Conservation (phyloP, 2,329 filamentous ascomycete genomes). For the Grosmannia penicillata region DNA sequence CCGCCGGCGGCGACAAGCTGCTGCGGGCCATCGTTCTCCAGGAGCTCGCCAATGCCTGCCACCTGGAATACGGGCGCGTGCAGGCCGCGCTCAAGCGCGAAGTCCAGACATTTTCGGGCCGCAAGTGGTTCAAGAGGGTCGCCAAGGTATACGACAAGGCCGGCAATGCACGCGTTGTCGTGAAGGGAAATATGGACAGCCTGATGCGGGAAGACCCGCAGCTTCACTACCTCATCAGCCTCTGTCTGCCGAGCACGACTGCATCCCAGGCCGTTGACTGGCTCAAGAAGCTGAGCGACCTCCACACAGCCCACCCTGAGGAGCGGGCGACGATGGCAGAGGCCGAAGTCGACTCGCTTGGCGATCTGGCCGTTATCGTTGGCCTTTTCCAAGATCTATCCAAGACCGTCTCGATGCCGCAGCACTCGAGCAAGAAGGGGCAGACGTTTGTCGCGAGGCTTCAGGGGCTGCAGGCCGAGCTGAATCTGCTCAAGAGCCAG, state of each 20-base stretch:
- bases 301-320: slow-evolving; percentile 19
- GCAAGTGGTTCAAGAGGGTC: slow-evolving; percentile 26
- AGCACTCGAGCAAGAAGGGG: slow-evolving; percentile 22
- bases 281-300: slow-evolving; percentile 23
- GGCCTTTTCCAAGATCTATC: slow-evolving; percentile 24
- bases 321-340: slow-evolving; percentile 20
- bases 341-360: slow-evolving; percentile 19
- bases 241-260: slow-evolving; percentile 24
- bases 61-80: slow-evolving; percentile 25
- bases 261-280: slow-evolving; percentile 21
- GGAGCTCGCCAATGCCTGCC: slow-evolving; percentile 28
- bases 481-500: slow-evolving; percentile 21
- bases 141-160: slow-evolving; percentile 19
- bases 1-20: slow-evolving; percentile 13
- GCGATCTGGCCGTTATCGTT: slow-evolving; percentile 21
- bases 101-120: slow-evolving; percentile 18
- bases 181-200: slow-evolving; percentile 26
- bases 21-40: slow-evolving; percentile 23
- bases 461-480: slow-evolving; percentile 20
- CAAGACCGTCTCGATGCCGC: slow-evolving; percentile 19
- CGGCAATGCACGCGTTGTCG: slow-evolving; percentile 19
- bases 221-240: slow-evolving; percentile 27
- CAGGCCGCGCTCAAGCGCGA: slow-evolving; percentile 25
- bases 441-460: slow-evolving; percentile 20
- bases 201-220: slow-evolving; percentile 23